Percentiles rank a stretch among this genome's conserved stretches.
Conservation (phyloP, 257 asterid genomes). For the Coffea eugenioides region DNA sequence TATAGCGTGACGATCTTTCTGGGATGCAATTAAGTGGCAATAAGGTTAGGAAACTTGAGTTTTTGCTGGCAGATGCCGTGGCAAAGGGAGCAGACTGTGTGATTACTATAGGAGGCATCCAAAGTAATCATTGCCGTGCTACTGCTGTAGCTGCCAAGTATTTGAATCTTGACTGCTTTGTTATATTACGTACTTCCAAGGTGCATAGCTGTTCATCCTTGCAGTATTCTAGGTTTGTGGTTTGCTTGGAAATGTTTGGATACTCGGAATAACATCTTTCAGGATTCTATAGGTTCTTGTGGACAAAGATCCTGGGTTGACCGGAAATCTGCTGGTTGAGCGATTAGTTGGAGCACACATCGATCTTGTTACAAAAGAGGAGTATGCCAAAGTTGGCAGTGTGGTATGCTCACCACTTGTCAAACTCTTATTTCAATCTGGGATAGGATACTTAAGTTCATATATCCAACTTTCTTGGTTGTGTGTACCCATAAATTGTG, state of each 20-base stretch:
- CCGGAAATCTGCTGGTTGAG: conserved; percentile 94
- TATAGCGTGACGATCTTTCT: conserved; percentile 92
- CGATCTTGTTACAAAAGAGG: conserved; percentile 93
- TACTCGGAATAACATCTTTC: conserved; percentile 13
- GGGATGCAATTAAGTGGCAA: conserved; percentile 99
- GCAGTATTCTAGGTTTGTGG: background rate
- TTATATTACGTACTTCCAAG: conserved; percentile 91
- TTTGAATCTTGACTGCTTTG: conserved; percentile 82
- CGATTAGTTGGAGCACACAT: conserved; percentile 97
- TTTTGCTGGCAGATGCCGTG: conserved; percentile 96
- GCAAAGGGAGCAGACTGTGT: conserved; percentile 86
- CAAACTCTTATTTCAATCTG: background rate
- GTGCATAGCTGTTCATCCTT: conserved; percentile 30
- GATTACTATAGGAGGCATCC: conserved; percentile 92
- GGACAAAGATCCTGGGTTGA: conserved; percentile 91
- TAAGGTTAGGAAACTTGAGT: conserved; percentile 96
- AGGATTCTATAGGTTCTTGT: conserved; percentile 57
- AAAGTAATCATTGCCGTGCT: conserved; percentile 97
- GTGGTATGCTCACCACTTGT: conserved; percentile 44
- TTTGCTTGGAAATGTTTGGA: conserved; percentile 6
- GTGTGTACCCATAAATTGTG: background rate
- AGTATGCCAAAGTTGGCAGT: conserved; percentile 76
- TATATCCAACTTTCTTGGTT: background rate
- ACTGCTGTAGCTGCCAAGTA: conserved; percentile 97
- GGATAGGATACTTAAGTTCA: background rate